Evolutionary conservation across 1,284 basidiomycete species (phyloP), one percentile per base, ranked within the genome.

Genomic region (Phlebopus sp.): DNA sequence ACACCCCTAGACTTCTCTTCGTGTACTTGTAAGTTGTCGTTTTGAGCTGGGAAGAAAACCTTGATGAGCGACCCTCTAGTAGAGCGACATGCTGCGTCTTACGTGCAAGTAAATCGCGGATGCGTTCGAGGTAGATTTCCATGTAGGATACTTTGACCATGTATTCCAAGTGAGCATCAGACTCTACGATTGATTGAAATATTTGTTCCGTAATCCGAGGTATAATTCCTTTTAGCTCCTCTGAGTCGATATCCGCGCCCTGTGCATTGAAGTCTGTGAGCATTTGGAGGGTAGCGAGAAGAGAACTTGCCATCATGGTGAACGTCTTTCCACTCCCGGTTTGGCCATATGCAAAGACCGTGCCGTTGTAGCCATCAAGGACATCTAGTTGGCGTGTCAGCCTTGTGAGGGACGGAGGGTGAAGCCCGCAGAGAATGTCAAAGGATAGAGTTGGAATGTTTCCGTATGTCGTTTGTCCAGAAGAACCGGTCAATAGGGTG

Each of bases 91-190:
- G 31, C 45, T 19, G 35, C 11, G 19, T 80, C 93, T 67, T 69
- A 97, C 95, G 97, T 50, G 94, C 90, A 48, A 99, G 79, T 51
- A 99, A 71, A 78, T 99, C 97, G 50, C 96, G 83, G 59, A 99
- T 95, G 56, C 87, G 84, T 72, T 99, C 97, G 65, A 99, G 82
- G 72, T 99, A 99, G 57, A 99, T 99, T 70, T 99, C 97, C 94
- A 99, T 97, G 70, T 99, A 99, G 31, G 94, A 97, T 46, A 99
- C 97, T 73, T 99, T 99, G 69, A 99, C 97, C 49, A 98, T 84
- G 69, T 99, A 99, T 69, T 99, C 97, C 54, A 99, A 76, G 66
- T 93, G 92, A 35, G 92, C 82, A 59, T 98, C 96, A 47, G 95
- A 97, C 59, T 92, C 84, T 56, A 97, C 86, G 67, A 99, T 99